Evolutionary conservation across 2,329 filamentous ascomycete species (phyloP).

Genomic region (Ophiostoma ulmi): DNA sequence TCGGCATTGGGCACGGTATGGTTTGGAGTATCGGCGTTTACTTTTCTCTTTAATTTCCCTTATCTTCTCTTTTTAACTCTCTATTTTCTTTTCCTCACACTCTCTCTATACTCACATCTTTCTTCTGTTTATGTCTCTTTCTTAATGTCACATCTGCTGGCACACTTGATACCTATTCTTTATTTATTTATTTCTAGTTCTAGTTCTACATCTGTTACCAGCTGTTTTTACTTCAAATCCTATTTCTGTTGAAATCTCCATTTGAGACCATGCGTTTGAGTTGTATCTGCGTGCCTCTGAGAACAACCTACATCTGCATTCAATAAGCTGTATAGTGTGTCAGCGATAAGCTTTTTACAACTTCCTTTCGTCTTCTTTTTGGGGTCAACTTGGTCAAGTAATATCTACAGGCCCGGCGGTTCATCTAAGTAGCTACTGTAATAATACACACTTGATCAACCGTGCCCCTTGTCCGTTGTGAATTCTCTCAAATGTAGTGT

Average conservation of each 20-base stretch:
- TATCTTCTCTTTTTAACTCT: background rate
- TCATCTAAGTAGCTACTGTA: too few relatives aligned
- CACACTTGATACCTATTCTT: slow-evolving; percentile 11
- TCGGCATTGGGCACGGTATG: background rate
- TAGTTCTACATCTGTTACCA: background rate
- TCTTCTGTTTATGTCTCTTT: background rate
- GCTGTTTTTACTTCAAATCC: background rate
- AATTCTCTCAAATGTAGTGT: too few relatives aligned
- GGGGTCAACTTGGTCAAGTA: too few relatives aligned
- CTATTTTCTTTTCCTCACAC: background rate
- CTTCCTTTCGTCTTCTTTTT: too few relatives aligned
- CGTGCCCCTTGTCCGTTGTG: too few relatives aligned
- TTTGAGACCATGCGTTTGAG: background rate
- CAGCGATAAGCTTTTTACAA: background rate
- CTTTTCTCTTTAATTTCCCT: background rate
- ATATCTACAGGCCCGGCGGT: too few relatives aligned
- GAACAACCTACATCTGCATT: background rate
- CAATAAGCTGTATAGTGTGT: background rate
- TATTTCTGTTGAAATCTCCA: background rate
- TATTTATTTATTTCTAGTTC: background rate
- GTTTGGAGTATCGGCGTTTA: slow-evolving; percentile 11
- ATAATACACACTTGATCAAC: too few relatives aligned
- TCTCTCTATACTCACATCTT: background rate
- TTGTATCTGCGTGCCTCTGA: background rate
- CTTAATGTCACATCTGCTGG: background rate